Evolutionary conservation across 768 basidiomycete species (phyloP), one percentile per base, ranked within the genome.

Genomic region (Calocybe cyanea): DNA sequence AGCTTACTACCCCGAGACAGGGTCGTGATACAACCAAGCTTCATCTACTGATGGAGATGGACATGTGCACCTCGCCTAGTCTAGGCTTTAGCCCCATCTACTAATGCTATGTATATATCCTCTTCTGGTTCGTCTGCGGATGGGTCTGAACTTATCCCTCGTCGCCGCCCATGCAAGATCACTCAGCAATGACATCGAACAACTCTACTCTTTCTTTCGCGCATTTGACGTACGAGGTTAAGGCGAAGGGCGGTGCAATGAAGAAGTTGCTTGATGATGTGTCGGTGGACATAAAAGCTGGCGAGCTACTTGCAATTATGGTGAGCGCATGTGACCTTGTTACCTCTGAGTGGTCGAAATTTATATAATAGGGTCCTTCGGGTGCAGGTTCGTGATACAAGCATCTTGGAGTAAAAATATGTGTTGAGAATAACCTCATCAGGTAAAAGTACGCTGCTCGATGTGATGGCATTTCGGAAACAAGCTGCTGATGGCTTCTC

Each of bases 401-500:
- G 9, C 28, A 8, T 10, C 35, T 31, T 20, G 7, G 39, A 18
- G n/a, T 20, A 13, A n/a, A 20, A 13, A 18, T 33, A 28, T 30
- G 30, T 25, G 24, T 17, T 43, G 9, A 21, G 36, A 28, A 46
- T 20, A 43, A 15, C 10, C 38, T 2, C 14, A 10, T 20, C 23
- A 70, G 70, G 72, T 6, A 73, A 73, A 50, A 73, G 70, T 48
- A 73, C 72, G 0, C 62, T 73, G 5, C 65, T 73, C 20, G 72
- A 73, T 49, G 59, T 72, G 28, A 73, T 72, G 72, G 65, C 70
- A 0, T 71, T 66, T 49, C 50, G 71, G 24, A 73, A 72, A 48
- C 42, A 41, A 0, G 50, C 62, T 18, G 28, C 56, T 15, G 56
- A 58, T 4, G 67, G 65, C 21, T 63, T 57, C 18, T 52, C 46